phyloP scores from a whole-genome alignment of 148 eudicot species.

The Rhododendron kiyosumense region DNA sequence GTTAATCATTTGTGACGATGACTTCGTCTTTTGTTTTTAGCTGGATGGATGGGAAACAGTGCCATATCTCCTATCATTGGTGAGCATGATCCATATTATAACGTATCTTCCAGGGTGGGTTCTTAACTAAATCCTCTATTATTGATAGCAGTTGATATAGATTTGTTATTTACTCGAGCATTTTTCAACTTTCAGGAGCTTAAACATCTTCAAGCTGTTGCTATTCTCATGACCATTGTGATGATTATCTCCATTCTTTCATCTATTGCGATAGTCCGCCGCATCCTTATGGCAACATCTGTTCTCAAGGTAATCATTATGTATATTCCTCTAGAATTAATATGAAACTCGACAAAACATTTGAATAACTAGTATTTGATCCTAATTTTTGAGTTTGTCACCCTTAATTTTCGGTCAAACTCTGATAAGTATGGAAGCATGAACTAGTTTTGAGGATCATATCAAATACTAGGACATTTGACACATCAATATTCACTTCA shows the following conservation, averaged over 20 bases:
- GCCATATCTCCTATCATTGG: conserved; percentile 90
- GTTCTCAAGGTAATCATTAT: conserved; percentile 71
- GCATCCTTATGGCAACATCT: conserved; percentile 95
- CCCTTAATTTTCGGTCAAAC: not conserved
- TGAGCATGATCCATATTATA: conserved; percentile 80
- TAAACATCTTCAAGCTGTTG: conserved; percentile 71
- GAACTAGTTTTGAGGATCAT: not conserved
- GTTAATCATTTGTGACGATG: not conserved
- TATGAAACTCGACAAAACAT: not conserved
- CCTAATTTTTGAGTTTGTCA: not conserved
- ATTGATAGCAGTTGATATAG: not conserved
- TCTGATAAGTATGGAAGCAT: not conserved
- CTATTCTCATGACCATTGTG: conserved; percentile 70
- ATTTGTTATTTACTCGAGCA: conserved; percentile 7
- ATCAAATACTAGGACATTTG: not conserved
- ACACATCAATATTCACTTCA: not conserved
- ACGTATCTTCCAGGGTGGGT: conserved; percentile 71
- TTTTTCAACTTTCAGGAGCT: conserved; percentile 55
- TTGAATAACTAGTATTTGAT: not conserved
- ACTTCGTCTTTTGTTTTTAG: conserved; percentile 33
- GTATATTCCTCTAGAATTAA: not conserved
- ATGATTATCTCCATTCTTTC: conserved; percentile 74
- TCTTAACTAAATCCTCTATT: conserved; percentile 1
- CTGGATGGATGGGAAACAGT: conserved; percentile 97
- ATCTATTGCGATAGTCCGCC: conserved; percentile 84